Percentiles rank a stretch among this genome's conserved stretches.
Evolutionary conservation across 305 asterid species (phyloP).

Genomic region (Lippia alba): DNA sequence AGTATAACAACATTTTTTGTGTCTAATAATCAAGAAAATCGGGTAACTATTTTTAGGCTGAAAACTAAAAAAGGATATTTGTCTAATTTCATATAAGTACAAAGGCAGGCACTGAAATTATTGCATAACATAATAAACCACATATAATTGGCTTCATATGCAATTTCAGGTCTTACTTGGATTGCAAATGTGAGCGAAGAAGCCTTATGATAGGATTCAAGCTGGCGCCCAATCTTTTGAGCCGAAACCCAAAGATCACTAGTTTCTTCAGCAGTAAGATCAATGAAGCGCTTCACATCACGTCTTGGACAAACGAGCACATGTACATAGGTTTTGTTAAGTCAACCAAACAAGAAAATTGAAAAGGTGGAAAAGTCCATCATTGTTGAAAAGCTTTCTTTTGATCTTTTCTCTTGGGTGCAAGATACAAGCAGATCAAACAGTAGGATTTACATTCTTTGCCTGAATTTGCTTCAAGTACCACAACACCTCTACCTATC

Average conservation of each 20-base stretch:
- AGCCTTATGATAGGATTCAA: constrained; percentile 90
- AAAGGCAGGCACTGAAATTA: no score
- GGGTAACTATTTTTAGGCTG: no score
- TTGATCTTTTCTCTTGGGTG: background rate
- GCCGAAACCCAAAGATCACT: constrained; percentile 87
- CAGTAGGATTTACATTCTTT: background rate
- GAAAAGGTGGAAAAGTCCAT: background rate
- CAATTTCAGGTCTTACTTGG: constrained; percentile 58
- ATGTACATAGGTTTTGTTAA: constrained; percentile 66
- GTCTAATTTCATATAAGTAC: no score
- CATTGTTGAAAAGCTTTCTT: background rate
- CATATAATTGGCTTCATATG: background rate
- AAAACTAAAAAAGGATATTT: no score
- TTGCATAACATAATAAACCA: no score
- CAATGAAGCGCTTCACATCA: constrained; percentile 79
- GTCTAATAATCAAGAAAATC: no score
- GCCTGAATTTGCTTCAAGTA: no score
- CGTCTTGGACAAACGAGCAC: constrained; percentile 98
- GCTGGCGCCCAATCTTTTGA: constrained; percentile 76
- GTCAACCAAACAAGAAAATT: constrained; percentile 45
- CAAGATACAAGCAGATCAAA: constrained; percentile 4
- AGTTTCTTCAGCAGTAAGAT: constrained; percentile 87
- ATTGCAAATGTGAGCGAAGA: constrained; percentile 84
- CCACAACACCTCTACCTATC: no score
- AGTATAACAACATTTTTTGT: no score